These are phyloP conservation scores for Medicago ruthenica DNA, from an alignment of 306 rosid genomes.

Conservation along the genomic window DNA sequence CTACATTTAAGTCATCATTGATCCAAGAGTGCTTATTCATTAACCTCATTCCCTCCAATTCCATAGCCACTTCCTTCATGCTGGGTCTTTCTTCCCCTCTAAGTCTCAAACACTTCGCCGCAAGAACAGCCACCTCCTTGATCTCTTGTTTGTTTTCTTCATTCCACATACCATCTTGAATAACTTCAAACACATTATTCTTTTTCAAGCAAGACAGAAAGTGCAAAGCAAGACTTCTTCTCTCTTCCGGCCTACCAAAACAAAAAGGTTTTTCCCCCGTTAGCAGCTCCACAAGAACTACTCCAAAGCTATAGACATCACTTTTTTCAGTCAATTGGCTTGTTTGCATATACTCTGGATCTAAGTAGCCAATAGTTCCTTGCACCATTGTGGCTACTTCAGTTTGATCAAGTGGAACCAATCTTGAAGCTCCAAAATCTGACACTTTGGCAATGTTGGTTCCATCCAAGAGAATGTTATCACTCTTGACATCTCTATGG, in stretches of 20 bases:
- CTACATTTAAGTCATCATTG: background rate
- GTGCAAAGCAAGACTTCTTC: constrained; percentile 36
- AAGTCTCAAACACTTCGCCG: constrained; percentile 43
- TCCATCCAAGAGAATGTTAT: constrained; percentile 52
- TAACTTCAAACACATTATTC: constrained; percentile 30
- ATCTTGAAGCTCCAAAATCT: constrained; percentile 56
- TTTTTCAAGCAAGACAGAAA: constrained; percentile 45
- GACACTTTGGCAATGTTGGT: constrained; percentile 50
- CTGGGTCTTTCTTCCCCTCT: constrained; percentile 53
- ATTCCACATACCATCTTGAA: constrained; percentile 39
- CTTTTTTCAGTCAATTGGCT: constrained; percentile 52
- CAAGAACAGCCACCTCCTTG: constrained; percentile 43
- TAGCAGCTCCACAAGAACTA: constrained; percentile 51
- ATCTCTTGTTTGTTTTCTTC: constrained; percentile 36
- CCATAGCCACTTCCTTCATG: constrained; percentile 58
- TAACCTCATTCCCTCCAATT: constrained; percentile 46
- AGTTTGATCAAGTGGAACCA: constrained; percentile 52
- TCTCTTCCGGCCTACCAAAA: constrained; percentile 29
- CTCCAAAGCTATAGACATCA: constrained; percentile 62
- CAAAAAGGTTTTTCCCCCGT: constrained; percentile 44
- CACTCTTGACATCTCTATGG: constrained; percentile 58
- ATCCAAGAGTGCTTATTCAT: constrained; percentile 25
- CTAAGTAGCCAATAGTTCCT: constrained; percentile 59
- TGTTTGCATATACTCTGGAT: constrained; percentile 49
- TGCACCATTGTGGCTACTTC: constrained; percentile 51